Conservation (phyloP, 768 basidiomycete species). For the Lactarius deliciosus region DNA sequence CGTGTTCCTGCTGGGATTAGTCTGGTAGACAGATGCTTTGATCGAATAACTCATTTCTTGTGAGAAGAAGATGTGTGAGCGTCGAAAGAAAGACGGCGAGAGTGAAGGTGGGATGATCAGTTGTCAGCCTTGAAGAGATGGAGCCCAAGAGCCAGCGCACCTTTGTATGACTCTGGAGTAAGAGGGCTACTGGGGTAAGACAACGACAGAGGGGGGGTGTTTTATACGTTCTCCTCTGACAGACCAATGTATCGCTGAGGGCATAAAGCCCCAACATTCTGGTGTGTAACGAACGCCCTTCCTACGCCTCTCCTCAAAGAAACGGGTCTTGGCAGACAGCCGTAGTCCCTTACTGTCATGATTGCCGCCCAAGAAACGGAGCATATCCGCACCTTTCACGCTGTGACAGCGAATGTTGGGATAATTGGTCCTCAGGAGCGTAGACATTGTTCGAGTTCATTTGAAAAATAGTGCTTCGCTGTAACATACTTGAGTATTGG, state of each 20-base stretch:
- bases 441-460: too few species aligned
- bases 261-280: too few species aligned
- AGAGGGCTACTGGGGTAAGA: not conserved
- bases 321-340: too few species aligned
- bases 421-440: too few species aligned
- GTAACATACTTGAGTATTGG: too few species aligned
- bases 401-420: too few species aligned
- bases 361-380: too few species aligned
- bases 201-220: not conserved
- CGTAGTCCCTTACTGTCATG: too few species aligned
- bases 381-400: too few species aligned
- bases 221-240: not conserved
- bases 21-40: conserved; percentile 29
- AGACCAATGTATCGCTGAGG: not conserved
- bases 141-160: not conserved
- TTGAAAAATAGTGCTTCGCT: too few species aligned
- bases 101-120: not conserved
- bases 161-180: not conserved
- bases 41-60: conserved; percentile 29
- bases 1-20: conserved; percentile 9
- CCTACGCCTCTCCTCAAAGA: too few species aligned
- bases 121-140: not conserved
- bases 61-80: not conserved
- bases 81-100: not conserved
- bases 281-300: too few species aligned